Evolutionary conservation across 2,329 filamentous ascomycete genomes (phyloP), one percentile per base, ranked within the genome.

Genomic region (Colletotrichum karsti): DNA sequence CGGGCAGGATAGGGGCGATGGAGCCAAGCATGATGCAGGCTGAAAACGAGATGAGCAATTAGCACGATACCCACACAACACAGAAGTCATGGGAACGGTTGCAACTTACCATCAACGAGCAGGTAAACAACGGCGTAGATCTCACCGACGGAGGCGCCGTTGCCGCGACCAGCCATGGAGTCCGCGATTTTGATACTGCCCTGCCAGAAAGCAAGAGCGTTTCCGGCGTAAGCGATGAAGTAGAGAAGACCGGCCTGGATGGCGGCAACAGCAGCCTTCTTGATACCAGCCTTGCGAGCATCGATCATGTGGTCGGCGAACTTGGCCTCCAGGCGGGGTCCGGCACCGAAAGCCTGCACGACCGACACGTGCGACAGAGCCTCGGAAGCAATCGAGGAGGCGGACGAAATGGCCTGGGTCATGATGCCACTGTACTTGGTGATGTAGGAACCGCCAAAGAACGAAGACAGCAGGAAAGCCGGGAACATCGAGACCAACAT

Each of bases 121-220:
- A 87, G 81, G 67, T 87, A 87, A 18, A 87, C 84, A 22, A 88
- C 85, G 0, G 86, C 87, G 71, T 84, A 88, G 1, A 83, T 84
- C n/a, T 81, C 77, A 41, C 86, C 86, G 1, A 82, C 75, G 0
- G 78, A 78, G 0, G 81, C 81, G 3, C 81, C 82, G 8, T 77
- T 65, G 74, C 74, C 67, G 65, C 74, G 55, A 22, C 67, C 20
- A 3, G 76, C 75, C 39, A 75, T 72, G 1, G 73, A 71, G 8
- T 76, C 72, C 3, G 77, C 77, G 39, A 79, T 77, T 66, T 61
- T 37, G 44, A 77, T 80, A 70, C 87, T 89, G 48, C 90, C 90
- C 75, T 90, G 86, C 88, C 88, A 92, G 73, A 91, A 91, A 0
- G 90, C 89, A 10, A 92, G 77, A 7, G 86, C 89, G 72, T 90